Percentiles rank a stretch among this genome's conserved stretches.
These are phyloP conservation scores for Apiotrichum siamense DNA, from an alignment of 1,284 basidiomycete species.

Conservation along the genomic window DNA sequence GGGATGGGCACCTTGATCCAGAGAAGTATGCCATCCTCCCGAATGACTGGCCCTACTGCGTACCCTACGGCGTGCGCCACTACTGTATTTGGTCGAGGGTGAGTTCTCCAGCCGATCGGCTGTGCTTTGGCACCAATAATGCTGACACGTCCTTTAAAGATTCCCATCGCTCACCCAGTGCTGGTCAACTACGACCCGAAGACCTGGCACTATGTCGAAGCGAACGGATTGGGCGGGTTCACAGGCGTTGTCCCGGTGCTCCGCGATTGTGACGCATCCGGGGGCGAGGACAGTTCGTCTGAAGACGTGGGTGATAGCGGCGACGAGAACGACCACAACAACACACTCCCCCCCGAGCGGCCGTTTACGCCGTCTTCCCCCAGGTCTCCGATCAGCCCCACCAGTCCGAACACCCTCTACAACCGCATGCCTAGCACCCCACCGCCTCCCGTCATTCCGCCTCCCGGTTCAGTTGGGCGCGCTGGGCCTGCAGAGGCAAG, in stretches of 20 bases:
- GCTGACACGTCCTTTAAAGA: conserved; percentile 23
- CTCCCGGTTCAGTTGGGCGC: neutral
- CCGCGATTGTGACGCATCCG: neutral
- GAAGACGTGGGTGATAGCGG: neutral
- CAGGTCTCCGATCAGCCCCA: neutral
- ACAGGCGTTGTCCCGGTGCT: conserved; percentile 32
- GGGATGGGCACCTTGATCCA: conserved; percentile 19
- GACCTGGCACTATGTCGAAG: conserved; percentile 37
- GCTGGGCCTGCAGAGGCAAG: conserved; percentile 1
- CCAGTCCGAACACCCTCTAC: neutral
- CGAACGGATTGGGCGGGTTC: conserved; percentile 40
- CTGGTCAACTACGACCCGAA: conserved; percentile 32
- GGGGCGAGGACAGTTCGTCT: neutral
- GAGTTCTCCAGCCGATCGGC: conserved; percentile 15
- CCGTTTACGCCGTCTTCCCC: neutral
- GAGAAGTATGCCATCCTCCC: conserved; percentile 38
- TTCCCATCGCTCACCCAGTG: conserved; percentile 41
- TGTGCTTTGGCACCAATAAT: no score
- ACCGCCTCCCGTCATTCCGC: neutral
- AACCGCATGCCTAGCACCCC: neutral
- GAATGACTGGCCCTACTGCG: conserved; percentile 47
- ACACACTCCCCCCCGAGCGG: neutral
- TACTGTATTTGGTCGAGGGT: conserved; percentile 45
- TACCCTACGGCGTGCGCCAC: conserved; percentile 42
- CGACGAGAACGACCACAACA: neutral